Base-by-base conservation (phyloP, 2,329 filamentous ascomycete species). In the Boeremia exigua region DNA sequence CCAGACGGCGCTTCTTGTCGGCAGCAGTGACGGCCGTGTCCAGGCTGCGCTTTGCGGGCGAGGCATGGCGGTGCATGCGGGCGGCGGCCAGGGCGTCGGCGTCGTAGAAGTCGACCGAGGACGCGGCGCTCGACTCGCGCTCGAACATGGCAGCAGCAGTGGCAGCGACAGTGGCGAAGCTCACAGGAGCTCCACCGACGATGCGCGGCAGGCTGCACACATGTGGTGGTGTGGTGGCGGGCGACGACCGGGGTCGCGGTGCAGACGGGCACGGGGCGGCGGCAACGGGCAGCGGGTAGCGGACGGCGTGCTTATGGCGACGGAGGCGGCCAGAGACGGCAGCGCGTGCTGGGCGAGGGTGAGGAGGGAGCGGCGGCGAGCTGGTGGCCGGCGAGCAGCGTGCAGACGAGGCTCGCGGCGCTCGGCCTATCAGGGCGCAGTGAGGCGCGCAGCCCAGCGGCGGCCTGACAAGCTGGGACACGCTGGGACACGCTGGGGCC, bases 101-200 rank as follows among this genome's bases (percentile, higher is more conserved):
- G 38, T 65, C 67, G 58, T 75, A 75, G 57, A 75, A 73, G 62
- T 75, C 72, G 52, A 71, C 62, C 30, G 72, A 75, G 44, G 72
- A 75, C 42, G 68, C 67, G 12, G 68, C 60, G 61, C 71, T 73
- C 30, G 66, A 69, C 60, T 71, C 67, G 59, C 70, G 69, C 42
- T 69, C 69, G 48, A 65, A 68, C 71, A 73, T 74, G 63, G 60
- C 61, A 59, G 43, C n/a, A n/a, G n/a, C n/a, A n/a, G n/a, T n/a
- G n/a, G n/a, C n/a, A n/a, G n/a, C n/a, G n/a, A n/a, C n/a, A n/a
- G n/a, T n/a, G 55, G 66, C 61, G 56, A 61, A 61, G 66, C 70
- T 71, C 70, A 73, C 64, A 63, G 52, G 65, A 71, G 66, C 65
- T 63, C 60, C 66, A 68, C 66, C 62, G 40, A 48, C 59, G 56